Evolutionary conservation across 2,329 filamentous ascomycete species (phyloP).

Genomic region (Cladosporium sp.): DNA sequence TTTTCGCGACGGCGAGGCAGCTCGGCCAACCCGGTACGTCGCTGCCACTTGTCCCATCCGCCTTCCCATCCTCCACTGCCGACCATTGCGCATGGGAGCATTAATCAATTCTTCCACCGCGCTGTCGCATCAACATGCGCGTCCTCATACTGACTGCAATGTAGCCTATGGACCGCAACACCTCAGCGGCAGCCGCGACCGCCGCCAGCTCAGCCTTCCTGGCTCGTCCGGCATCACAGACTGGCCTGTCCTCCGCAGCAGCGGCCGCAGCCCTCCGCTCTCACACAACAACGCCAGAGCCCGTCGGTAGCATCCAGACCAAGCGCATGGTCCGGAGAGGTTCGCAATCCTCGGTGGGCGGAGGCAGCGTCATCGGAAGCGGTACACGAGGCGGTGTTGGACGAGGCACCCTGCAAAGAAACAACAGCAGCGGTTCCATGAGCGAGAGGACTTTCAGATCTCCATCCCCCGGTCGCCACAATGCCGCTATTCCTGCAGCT

Average conservation of each 20-base stretch:
- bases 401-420: slow-evolving; percentile 57
- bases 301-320: slow-evolving; percentile 79
- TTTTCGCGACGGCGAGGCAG: slow-evolving; percentile 32
- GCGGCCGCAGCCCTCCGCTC: slow-evolving; percentile 82
- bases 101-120: slow-evolving; percentile 11
- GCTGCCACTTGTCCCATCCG: not conserved
- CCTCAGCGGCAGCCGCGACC: slow-evolving; percentile 73
- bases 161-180: slow-evolving; percentile 57
- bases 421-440: slow-evolving; percentile 78
- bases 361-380: slow-evolving; percentile 40
- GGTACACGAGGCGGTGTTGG: slow-evolving; percentile 34
- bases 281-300: slow-evolving; percentile 73
- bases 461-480: slow-evolving; percentile 59
- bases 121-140: not conserved
- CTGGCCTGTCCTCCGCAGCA: slow-evolving; percentile 76
- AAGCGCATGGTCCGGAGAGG: slow-evolving; percentile 77
- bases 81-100: not conserved
- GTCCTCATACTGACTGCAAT: not conserved
- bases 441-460: slow-evolving; percentile 83
- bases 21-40: slow-evolving; percentile 36
- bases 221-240: slow-evolving; percentile 63
- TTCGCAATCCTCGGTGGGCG: slow-evolving; percentile 68
- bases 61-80: not conserved
- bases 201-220: slow-evolving; percentile 75
- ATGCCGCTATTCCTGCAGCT: slow-evolving; percentile 28